Base-by-base conservation (phyloP, 192 early-diverging fungal genomes). In the Coemansia sp. region DNA sequence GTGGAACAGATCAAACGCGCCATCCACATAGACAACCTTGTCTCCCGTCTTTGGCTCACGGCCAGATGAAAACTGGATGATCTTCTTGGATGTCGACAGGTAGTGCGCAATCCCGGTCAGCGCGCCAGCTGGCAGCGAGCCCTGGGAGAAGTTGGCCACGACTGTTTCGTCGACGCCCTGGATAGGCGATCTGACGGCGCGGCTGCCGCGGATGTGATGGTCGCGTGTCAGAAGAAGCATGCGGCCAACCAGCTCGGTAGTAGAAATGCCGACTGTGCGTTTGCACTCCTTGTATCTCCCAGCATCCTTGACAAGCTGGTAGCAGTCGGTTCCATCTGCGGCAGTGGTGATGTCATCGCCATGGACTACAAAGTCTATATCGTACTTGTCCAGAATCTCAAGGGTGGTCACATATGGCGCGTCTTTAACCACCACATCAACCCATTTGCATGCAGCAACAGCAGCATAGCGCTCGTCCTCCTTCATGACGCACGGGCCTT, bases 271-370 rank as follows among this genome's bases (percentile, higher is more conserved):
- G 67, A 93, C 87, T 1, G 94, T 98, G 68, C 96, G 91, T 86
- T 94, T 96, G 83, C 93, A 98, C 76, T 98, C 95, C 69, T 87
- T 84, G 88, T 98, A 98, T 32, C 93, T 79, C 4, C 94, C 94
- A 50, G 96, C 96, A 64, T 94, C 92, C 76, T 98, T 98, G 64
- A 96, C 96, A 3, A 85, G 85, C 83, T 92, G 90, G 78, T 98
- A 98, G 84, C 96, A 98, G 77, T 98, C 96, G 22, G 92, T 92
- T 14, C 96, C 96, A 71, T 98, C 96, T 31, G 94, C 93, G 65
- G 92, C 83, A 8, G 96, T 98, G 34, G 96, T 98, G 62, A 96
- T 95, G 79, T 98, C 96, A 73, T 98, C 96, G 33, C 96, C 96
- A 57, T 98, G 96, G 17, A 96, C 95, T 64, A 94, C 95, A 81